These are phyloP conservation scores for Chaetomium fimeti DNA, from an alignment of 495 filamentous ascomycete genomes.

Conservation along the genomic window DNA sequence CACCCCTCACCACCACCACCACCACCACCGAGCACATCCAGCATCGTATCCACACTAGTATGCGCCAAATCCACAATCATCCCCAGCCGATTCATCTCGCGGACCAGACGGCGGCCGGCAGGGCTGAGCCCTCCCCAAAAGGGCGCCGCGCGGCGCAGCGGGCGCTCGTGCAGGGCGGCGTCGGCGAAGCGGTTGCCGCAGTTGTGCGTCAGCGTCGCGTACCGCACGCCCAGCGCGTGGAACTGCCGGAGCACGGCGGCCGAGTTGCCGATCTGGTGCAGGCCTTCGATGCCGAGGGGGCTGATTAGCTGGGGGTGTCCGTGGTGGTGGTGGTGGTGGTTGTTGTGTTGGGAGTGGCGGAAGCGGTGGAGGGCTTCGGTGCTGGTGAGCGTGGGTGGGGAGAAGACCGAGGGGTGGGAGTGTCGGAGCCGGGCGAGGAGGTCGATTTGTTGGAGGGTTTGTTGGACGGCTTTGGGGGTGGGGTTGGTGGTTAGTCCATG, in stretches of 20 bases:
- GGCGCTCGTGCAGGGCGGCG: constrained; percentile 61
- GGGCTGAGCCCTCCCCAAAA: constrained; percentile 65
- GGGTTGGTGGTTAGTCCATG: neutral
- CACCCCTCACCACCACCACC: too few species aligned
- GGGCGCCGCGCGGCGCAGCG: constrained; percentile 48
- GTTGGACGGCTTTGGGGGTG: constrained; percentile 48
- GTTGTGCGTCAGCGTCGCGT: constrained; percentile 88
- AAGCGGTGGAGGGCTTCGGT: constrained; percentile 60
- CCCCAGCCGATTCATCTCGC: constrained; percentile 78
- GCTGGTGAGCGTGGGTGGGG: constrained; percentile 52
- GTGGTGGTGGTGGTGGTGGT: constrained; percentile 39
- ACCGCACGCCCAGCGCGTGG: constrained; percentile 78
- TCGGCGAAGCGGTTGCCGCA: constrained; percentile 92
- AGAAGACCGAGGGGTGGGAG: constrained; percentile 70
- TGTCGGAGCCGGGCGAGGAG: constrained; percentile 66
- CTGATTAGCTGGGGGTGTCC: constrained; percentile 55
- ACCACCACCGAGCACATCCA: constrained; percentile 59
- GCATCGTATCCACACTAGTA: constrained; percentile 65
- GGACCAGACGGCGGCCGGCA: constrained; percentile 62
- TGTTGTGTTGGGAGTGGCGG: constrained; percentile 25
- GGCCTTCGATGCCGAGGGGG: constrained; percentile 82
- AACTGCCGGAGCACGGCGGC: constrained; percentile 71
- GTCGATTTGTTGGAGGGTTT: constrained; percentile 82
- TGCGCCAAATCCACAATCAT: constrained; percentile 78
- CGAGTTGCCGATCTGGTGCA: constrained; percentile 93